Conservation (phyloP, 1,284 basidiomycete genomes). For the Trichosporon sp. region DNA sequence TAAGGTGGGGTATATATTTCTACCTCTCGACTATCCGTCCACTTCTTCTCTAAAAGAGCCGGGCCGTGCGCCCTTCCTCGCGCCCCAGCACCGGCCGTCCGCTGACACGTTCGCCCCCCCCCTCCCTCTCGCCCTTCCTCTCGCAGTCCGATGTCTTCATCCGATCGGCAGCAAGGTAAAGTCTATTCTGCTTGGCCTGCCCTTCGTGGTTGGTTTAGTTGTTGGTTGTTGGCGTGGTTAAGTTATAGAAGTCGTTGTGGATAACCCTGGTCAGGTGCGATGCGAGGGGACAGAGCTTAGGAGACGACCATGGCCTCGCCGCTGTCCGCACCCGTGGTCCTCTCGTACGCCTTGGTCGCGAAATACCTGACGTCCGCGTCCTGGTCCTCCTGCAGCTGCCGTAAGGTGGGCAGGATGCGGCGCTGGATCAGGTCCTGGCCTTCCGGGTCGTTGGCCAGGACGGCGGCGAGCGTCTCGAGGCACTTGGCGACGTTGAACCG, state of each 20-base stretch:
- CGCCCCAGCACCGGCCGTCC: not conserved
- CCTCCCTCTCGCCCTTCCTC: not conserved
- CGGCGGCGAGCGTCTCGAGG: slow-evolving; percentile 74
- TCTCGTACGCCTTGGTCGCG: slow-evolving; percentile 48
- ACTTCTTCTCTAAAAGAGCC: not conserved
- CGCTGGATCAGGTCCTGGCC: slow-evolving; percentile 70
- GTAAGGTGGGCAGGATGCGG: slow-evolving; percentile 74
- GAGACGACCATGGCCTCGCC: slow-evolving; percentile 37
- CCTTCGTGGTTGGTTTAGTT: slow-evolving; percentile 58
- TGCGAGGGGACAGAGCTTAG: not conserved
- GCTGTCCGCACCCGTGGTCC: slow-evolving; percentile 40
- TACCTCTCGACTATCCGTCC: slow-evolving; percentile 5
- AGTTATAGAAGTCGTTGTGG: slow-evolving; percentile 49
- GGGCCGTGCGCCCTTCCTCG: not conserved
- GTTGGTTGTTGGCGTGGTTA: slow-evolving; percentile 58
- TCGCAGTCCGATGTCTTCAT: not conserved
- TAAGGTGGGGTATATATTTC: slow-evolving; percentile 5
- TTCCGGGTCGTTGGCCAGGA: slow-evolving; percentile 63
- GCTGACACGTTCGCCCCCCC: not conserved
- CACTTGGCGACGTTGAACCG: slow-evolving; percentile 98
- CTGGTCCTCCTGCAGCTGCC: slow-evolving; percentile 80
- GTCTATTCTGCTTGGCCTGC: not conserved
- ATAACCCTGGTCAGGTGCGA: not conserved
- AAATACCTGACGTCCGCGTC: slow-evolving; percentile 80
- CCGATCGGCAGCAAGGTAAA: not conserved